A percentile compares a stretch with the other conserved stretches of the same genome.
Conservation (phyloP, 2,329 filamentous ascomycete genomes). For the Penicillium oxalicum region DNA sequence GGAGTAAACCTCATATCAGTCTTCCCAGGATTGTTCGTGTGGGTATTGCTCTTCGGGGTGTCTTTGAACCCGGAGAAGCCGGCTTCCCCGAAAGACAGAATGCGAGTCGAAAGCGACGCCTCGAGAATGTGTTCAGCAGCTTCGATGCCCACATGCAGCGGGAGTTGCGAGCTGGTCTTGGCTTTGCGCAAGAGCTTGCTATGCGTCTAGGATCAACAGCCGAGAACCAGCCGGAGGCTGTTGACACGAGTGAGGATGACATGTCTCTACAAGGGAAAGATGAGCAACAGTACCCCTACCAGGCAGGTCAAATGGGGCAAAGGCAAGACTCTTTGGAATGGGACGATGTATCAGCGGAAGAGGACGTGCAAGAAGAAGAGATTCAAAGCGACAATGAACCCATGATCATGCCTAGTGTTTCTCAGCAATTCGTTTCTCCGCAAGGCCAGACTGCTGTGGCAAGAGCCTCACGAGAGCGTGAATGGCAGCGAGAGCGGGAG, state of each 20-base stretch:
- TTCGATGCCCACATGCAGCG: conserved; percentile 35
- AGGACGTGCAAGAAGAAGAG: conserved; percentile 1
- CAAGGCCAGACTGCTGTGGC: background rate
- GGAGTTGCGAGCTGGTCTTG: conserved; percentile 33
- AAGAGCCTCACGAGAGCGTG: conserved; percentile 27
- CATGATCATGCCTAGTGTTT: conserved; percentile 1
- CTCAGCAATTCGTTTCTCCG: background rate
- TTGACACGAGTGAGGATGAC: no score
- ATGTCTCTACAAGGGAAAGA: no score
- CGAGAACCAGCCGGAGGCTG: no score
- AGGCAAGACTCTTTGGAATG: no score
- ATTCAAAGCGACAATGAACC: conserved; percentile 5
- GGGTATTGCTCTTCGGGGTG: conserved; percentile 34
- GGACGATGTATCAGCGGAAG: background rate
- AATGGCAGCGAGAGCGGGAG: conserved; percentile 44
- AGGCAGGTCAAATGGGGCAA: no score
- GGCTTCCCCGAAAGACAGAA: conserved; percentile 6
- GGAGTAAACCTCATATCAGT: background rate
- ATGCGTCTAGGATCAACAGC: conserved; percentile 24
- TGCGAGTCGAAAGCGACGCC: conserved; percentile 17
- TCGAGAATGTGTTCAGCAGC: conserved; percentile 34
- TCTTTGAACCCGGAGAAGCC: conserved; percentile 21
- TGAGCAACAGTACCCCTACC: no score
- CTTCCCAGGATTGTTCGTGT: conserved; percentile 26
- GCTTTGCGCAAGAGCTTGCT: conserved; percentile 40